Percentiles rank a stretch among this genome's conserved stretches.
These are phyloP conservation scores for Gilbertella persicaria DNA, from an alignment of 371 early-diverging fungal genomes.

Conservation along the genomic window DNA sequence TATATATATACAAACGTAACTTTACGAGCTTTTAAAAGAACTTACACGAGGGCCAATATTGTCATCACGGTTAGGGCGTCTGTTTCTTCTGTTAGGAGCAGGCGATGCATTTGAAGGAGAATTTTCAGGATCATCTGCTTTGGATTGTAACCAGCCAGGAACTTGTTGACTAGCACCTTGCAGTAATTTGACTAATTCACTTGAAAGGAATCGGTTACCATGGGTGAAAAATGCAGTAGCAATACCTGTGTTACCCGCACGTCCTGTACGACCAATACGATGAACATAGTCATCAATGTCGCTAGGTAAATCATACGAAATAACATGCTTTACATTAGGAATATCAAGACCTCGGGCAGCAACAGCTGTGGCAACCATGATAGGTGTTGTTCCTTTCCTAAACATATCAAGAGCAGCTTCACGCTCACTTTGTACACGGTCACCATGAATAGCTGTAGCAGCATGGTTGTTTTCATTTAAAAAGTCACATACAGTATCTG, in stretches of 20 bases:
- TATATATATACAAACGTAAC: no score
- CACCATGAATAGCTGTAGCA: slow-evolving; percentile 96
- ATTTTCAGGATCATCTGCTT: slow-evolving; percentile 9
- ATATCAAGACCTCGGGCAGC: slow-evolving; percentile 98
- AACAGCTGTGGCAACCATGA: slow-evolving; percentile 99
- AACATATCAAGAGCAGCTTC: slow-evolving; percentile 91
- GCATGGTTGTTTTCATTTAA: slow-evolving; percentile 68
- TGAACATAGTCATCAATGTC: slow-evolving; percentile 96
- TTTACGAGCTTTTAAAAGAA: slow-evolving; percentile 10
- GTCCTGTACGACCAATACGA: slow-evolving; percentile 92
- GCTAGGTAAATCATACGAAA: slow-evolving; percentile 93
- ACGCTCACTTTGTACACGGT: slow-evolving; percentile 95
- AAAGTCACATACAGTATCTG: slow-evolving; percentile 88
- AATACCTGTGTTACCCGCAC: slow-evolving; percentile 93
- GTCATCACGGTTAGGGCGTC: slow-evolving; percentile 10
- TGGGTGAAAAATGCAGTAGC: slow-evolving; percentile 96
- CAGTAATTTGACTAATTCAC: slow-evolving; percentile 76
- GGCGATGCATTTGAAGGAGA: slow-evolving; percentile 7
- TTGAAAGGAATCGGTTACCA: slow-evolving; percentile 83
- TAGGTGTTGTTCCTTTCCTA: slow-evolving; percentile 84
- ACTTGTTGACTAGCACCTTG: slow-evolving; percentile 50
- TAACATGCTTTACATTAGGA: slow-evolving; percentile 87
- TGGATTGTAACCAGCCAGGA: slow-evolving; percentile 67
- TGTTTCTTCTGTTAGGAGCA: neutral
- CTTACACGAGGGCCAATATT: slow-evolving; percentile 23